phyloP scores from a whole-genome alignment of 208 protist species.

The Trypanosoma brucei region DNA sequence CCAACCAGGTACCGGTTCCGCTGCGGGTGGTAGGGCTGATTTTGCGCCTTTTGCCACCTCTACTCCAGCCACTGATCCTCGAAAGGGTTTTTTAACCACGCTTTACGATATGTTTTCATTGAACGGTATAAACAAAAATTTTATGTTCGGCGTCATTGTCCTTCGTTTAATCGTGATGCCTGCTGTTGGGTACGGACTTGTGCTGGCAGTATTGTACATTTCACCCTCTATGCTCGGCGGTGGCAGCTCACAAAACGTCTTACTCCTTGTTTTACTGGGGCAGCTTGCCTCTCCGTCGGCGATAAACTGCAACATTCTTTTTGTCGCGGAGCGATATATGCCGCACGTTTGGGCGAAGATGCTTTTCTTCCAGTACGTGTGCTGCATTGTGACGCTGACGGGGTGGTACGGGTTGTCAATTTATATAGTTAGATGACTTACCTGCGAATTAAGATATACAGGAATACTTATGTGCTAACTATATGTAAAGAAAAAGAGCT shows the following conservation, averaged over 20 bases:
- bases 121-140: conserved; percentile 30
- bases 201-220: conserved; percentile 29
- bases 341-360: conserved; percentile 63
- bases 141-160: conserved; percentile 59
- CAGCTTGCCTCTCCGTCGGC: conserved; percentile 68
- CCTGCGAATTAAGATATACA: background rate
- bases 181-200: conserved; percentile 38
- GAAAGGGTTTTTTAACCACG: conserved; percentile 1
- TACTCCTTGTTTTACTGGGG: conserved; percentile 69
- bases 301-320: conserved; percentile 72
- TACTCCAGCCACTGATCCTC: conserved; percentile 1
- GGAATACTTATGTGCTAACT: background rate
- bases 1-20: conserved; percentile 6
- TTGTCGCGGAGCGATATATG: conserved; percentile 61
- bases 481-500: background rate
- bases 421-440: conserved; percentile 2
- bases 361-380: conserved; percentile 76
- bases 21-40: background rate
- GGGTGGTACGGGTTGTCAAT: conserved; percentile 57
- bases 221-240: conserved; percentile 61
- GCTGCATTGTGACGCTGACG: conserved; percentile 51
- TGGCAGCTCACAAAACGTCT: conserved; percentile 35
- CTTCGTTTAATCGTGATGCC: conserved; percentile 62
- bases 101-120: conserved; percentile 29
- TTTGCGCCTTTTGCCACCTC: background rate